phyloP scores from a whole-genome alignment of 169 alveolate genomes.

The Babesia caballi region DNA sequence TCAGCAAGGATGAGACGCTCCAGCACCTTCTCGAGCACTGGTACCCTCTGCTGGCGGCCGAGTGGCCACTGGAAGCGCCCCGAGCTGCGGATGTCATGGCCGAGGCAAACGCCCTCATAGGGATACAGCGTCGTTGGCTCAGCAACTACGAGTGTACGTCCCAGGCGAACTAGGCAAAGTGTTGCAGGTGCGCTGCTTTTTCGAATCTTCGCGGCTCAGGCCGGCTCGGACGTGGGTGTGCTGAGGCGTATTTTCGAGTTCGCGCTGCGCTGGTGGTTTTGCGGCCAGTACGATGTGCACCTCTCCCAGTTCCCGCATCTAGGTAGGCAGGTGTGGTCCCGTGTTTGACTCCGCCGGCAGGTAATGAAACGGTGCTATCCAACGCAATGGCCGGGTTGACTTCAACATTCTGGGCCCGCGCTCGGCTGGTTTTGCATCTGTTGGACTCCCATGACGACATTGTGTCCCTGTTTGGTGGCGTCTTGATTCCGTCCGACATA shows the following conservation, averaged over 20 bases:
- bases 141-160: slow-evolving; percentile 48
- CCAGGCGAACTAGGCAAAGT: too few species aligned
- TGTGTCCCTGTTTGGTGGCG: not conserved
- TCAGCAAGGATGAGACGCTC: slow-evolving; percentile 5
- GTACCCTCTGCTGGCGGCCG: not conserved
- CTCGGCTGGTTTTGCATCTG: not conserved
- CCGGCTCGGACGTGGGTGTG: not conserved
- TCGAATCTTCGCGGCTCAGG: not conserved
- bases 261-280: slow-evolving; percentile 42
- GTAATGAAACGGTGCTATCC: slow-evolving; percentile 6
- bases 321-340: not conserved
- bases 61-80: not conserved
- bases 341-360: not conserved
- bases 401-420: not conserved
- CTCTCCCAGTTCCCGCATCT: slow-evolving; percentile 46
- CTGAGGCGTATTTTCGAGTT: slow-evolving; percentile 7
- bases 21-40: slow-evolving; percentile 11
- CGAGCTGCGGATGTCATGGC: not conserved
- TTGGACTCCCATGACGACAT: slow-evolving; percentile 4
- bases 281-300: slow-evolving; percentile 39
- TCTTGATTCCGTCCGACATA: not conserved
- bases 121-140: slow-evolving; percentile 10
- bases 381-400: slow-evolving; percentile 3
- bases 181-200: slow-evolving; percentile 32
- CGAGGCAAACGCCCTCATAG: slow-evolving; percentile 25